Evolutionary conservation across 306 rosid genomes (phyloP).

Genomic region (Cucurbita ficifolia): DNA sequence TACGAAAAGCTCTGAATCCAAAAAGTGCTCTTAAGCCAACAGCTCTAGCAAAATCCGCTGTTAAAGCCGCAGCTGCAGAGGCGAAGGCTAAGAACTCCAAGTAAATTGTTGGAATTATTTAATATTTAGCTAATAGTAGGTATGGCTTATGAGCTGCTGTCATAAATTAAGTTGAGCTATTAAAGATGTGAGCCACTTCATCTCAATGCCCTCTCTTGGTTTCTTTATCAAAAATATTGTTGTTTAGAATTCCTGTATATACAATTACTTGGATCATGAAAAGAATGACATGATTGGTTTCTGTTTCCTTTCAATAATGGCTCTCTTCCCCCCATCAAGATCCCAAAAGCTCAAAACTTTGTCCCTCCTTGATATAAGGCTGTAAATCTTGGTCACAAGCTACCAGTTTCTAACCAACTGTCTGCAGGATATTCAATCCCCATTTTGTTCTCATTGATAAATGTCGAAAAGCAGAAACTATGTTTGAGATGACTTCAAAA

Average conservation of each 20-base stretch:
- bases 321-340: background rate
- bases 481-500: too few species aligned
- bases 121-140: background rate
- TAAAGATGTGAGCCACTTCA: background rate
- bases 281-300: background rate
- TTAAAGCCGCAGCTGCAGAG: conserved; percentile 55
- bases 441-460: too few species aligned
- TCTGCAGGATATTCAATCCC: conserved; percentile 8
- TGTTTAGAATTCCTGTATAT: background rate
- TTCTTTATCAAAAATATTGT: background rate
- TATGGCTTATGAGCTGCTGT: background rate
- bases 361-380: background rate
- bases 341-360: background rate
- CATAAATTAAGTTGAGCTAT: background rate
- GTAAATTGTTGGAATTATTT: conserved; percentile 12
- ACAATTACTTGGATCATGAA: background rate
- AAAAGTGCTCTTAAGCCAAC: conserved; percentile 61
- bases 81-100: conserved; percentile 32
- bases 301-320: background rate
- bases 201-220: background rate
- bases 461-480: too few species aligned
- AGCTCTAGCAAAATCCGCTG: conserved; percentile 56
- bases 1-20: conserved; percentile 70
- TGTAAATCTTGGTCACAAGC: background rate
- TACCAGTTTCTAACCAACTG: background rate